phyloP scores from a whole-genome alignment of 2,329 filamentous ascomycete species.

The Trichoderma koningiopsis region DNA sequence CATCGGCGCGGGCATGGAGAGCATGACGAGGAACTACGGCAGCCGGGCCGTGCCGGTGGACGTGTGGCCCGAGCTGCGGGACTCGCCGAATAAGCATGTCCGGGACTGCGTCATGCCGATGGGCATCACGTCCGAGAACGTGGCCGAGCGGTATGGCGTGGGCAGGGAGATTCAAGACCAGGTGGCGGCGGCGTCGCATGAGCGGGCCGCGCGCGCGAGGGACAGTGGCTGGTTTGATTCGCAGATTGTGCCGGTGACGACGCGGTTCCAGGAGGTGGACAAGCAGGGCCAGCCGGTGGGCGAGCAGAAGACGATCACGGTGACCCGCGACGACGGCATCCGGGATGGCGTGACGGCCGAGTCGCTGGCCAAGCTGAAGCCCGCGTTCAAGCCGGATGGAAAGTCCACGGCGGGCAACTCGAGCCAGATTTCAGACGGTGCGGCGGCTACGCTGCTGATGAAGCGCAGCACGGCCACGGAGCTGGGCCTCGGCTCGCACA shows the following conservation, averaged over 20 bases:
- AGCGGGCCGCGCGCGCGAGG: slow-evolving; percentile 71
- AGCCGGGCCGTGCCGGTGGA: slow-evolving; percentile 80
- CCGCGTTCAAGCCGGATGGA: slow-evolving; percentile 76
- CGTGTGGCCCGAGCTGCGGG: slow-evolving; percentile 72
- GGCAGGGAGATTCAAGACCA: slow-evolving; percentile 76
- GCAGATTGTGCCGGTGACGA: slow-evolving; percentile 81
- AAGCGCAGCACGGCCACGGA: slow-evolving; percentile 74
- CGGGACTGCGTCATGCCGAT: slow-evolving; percentile 91
- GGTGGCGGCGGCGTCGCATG: slow-evolving; percentile 76
- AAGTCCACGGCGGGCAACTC: slow-evolving; percentile 84
- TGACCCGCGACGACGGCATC: slow-evolving; percentile 82
- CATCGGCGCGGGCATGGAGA: slow-evolving; percentile 90
- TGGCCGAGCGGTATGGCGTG: slow-evolving; percentile 75
- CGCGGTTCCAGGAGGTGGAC: slow-evolving; percentile 64
- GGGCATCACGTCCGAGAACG: slow-evolving; percentile 89
- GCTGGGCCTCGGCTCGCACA: slow-evolving; percentile 67
- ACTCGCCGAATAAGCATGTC: slow-evolving; percentile 67
- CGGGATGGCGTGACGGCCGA: slow-evolving; percentile 67
- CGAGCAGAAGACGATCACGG: slow-evolving; percentile 60
- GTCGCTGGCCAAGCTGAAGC: slow-evolving; percentile 77
- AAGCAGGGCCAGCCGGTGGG: slow-evolving; percentile 61
- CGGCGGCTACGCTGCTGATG: slow-evolving; percentile 82
- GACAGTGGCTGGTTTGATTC: slow-evolving; percentile 68
- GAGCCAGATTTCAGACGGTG: slow-evolving; percentile 85
- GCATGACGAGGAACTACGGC: slow-evolving; percentile 92